Conservation (phyloP, 345 rosid species). For the Camelina sativa region DNA sequence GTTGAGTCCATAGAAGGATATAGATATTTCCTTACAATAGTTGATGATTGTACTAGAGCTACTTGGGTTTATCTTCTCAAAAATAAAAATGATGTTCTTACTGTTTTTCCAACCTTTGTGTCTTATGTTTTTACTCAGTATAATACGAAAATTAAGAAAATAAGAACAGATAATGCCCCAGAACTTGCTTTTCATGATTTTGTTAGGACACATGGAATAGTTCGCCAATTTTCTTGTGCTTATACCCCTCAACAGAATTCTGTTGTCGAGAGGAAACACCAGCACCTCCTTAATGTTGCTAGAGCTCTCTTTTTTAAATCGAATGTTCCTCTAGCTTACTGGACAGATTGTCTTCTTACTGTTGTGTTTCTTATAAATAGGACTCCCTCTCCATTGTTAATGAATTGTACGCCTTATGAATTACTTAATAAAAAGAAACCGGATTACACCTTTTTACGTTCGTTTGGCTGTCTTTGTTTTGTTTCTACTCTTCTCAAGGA, state of each 20-base stretch:
- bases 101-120: not conserved
- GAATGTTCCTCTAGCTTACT: not conserved
- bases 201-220: not conserved
- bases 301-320: not conserved
- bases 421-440: not conserved
- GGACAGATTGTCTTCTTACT: not conserved
- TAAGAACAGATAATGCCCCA: not conserved
- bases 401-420: fast-evolving
- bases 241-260: not conserved
- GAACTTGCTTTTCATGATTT: not conserved
- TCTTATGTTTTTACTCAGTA: not conserved
- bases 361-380: not conserved
- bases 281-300: not conserved
- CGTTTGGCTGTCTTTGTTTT: not conserved
- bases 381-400: fast-evolving
- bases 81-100: not conserved
- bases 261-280: not conserved
- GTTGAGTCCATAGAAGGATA: no score
- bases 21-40: no score
- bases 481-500: not conserved
- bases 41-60: no score
- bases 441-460: not conserved
- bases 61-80: no score
- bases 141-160: no score
- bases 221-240: not conserved